Conservation (phyloP, 2,329 filamentous ascomycete species). For the Fusarium ambrosium region DNA sequence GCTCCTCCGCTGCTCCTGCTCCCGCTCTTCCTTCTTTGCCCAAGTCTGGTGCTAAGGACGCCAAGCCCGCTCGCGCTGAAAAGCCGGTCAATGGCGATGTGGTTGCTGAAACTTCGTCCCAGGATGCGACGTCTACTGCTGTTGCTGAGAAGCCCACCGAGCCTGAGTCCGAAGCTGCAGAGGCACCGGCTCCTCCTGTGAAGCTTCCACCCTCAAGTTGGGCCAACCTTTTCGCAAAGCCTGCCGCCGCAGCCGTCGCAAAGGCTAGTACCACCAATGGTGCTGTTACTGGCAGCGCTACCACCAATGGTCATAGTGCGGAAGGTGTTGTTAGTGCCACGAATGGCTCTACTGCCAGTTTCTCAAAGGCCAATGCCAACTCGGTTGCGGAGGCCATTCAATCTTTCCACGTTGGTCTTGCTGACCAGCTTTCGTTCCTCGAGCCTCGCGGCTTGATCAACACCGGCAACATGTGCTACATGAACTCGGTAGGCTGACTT, state of each 20-base stretch:
- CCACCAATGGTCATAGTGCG: slow-evolving; percentile 44
- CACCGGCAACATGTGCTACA: slow-evolving; percentile 99
- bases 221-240: slow-evolving; percentile 57
- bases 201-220: slow-evolving; percentile 55
- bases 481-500: slow-evolving; percentile 87
- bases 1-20: slow-evolving; percentile 55
- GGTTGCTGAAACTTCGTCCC: slow-evolving; percentile 25
- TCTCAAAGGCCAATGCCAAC: slow-evolving; percentile 62
- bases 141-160: slow-evolving; percentile 45
- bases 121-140: slow-evolving; percentile 21
- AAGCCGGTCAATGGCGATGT: slow-evolving; percentile 42
- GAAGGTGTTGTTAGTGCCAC: slow-evolving; percentile 24
- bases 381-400: slow-evolving; percentile 83
- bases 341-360: slow-evolving; percentile 50
- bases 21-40: slow-evolving; percentile 64
- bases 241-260: slow-evolving; percentile 38
- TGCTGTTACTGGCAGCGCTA: slow-evolving; percentile 26
- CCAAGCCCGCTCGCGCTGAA: slow-evolving; percentile 45
- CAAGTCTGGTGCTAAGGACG: slow-evolving; percentile 53
- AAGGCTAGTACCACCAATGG: slow-evolving; percentile 47
- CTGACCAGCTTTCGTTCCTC: slow-evolving; percentile 81
- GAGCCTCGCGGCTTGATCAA: slow-evolving; percentile 95
- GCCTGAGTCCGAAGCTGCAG: slow-evolving; percentile 30
- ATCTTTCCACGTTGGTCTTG: slow-evolving; percentile 76
- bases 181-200: slow-evolving; percentile 39